Percentiles rank a stretch among this genome's conserved stretches.
Evolutionary conservation across 2,329 filamentous ascomycete species (phyloP).

Genomic region (Hirsutella rhossiliensis): DNA sequence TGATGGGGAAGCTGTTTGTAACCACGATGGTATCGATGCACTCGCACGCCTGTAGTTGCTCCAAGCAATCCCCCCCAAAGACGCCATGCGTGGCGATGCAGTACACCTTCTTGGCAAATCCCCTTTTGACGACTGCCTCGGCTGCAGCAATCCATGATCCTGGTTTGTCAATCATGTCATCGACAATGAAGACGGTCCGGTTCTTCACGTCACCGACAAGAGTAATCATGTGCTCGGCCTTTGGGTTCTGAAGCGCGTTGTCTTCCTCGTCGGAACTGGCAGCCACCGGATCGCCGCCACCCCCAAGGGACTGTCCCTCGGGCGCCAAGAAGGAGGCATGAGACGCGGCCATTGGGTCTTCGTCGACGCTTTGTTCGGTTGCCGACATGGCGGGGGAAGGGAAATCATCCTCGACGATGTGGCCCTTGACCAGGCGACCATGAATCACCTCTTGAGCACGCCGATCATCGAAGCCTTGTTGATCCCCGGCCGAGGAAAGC

Average conservation of each 20-base stretch:
- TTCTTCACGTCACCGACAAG: conserved; percentile 90
- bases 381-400: conserved; percentile 64
- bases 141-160: conserved; percentile 96
- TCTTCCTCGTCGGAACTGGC: conserved; percentile 86
- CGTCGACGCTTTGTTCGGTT: conserved; percentile 54
- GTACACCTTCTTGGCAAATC: conserved; percentile 85
- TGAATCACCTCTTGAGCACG: conserved; percentile 83
- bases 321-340: conserved; percentile 67
- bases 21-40: conserved; percentile 92
- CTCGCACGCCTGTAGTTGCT: conserved; percentile 82
- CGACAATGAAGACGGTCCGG: conserved; percentile 83
- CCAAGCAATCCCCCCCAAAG: conserved; percentile 80
- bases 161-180: conserved; percentile 98
- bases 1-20: conserved; percentile 93
- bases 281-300: conserved; percentile 65
- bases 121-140: conserved; percentile 90
- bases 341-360: conserved; percentile 73
- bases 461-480: conserved; percentile 57
- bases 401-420: conserved; percentile 90
- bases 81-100: conserved; percentile 96
- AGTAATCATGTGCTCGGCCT: conserved; percentile 88
- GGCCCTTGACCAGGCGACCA: conserved; percentile 81
- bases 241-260: conserved; percentile 67
- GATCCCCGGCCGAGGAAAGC: conserved; percentile 20
- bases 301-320: conserved; percentile 58